A percentile compares a stretch with the other conserved stretches of the same genome.
These are phyloP conservation scores for Nicotiana sylvestris DNA, from an alignment of 257 asterid species.

Conservation along the genomic window DNA sequence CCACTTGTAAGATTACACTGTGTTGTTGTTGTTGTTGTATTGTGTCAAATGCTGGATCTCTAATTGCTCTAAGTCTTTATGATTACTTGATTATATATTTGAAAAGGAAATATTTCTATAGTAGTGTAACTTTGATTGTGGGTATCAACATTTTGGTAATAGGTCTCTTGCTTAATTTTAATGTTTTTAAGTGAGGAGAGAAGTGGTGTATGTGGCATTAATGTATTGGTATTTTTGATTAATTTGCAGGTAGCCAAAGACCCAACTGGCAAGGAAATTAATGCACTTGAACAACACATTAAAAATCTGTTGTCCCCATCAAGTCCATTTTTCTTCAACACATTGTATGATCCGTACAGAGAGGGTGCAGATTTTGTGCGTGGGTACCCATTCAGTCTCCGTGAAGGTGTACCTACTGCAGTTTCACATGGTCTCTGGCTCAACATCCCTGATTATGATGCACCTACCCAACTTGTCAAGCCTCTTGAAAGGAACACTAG, in stretches of 20 bases:
- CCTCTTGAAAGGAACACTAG: conserved; percentile 60
- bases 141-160: no score
- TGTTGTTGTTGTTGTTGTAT: no score
- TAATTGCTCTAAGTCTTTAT: no score
- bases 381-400: conserved; percentile 65
- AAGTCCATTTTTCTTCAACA: conserved; percentile 62
- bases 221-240: not conserved
- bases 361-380: conserved; percentile 65
- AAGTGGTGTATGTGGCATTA: not conserved
- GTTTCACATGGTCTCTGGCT: conserved; percentile 70
- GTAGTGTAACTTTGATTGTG: no score
- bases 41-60: no score
- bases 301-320: conserved; percentile 46
- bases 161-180: no score
- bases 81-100: no score
- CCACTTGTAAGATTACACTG: no score
- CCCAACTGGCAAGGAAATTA: conserved; percentile 51
- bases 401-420: conserved; percentile 60
- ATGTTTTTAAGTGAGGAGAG: not conserved
- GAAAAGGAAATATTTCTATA: no score
- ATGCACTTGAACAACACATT: conserved; percentile 55
- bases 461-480: conserved; percentile 69
- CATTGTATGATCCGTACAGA: conserved; percentile 54
- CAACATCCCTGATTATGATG: conserved; percentile 67
- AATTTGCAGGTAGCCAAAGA: conserved; percentile 53